Evolutionary conservation across 2,329 filamentous ascomycete species (phyloP), one percentile per base, ranked within the genome.

Genomic region (Drechslerella stenobrocha): DNA sequence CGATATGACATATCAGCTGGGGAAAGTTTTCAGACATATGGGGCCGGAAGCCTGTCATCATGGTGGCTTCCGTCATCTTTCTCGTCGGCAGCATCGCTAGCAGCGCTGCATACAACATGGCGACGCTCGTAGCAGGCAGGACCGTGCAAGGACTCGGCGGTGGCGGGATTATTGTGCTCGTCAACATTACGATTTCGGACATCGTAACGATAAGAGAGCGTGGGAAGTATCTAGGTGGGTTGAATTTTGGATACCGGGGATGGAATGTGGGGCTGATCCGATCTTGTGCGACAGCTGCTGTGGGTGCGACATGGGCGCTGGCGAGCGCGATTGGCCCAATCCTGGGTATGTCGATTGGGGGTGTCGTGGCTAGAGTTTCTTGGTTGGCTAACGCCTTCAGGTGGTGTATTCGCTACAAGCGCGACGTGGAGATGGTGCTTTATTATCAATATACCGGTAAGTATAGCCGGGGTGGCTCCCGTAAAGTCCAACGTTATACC

Each of bases 401-500:
- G 87, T 15, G 87, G 87, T 5, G 81, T 82, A 0, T 85, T 89
- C 70, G 87, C 86, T 0, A 79, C 84, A 56, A 78, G 80, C 23
- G 81, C 83, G 2, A 80, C 77, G 13, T 88, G 86, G 86, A 77
- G 86, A 47, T 87, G 85, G 84, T 88, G 82, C 73, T 85, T 85
- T 75, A 85, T 84, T 74, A 82, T 89, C 74, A 89, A 89, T 74
- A 72, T 82, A 8, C 81, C 81, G 2, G 75, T 83, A 47, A 70
- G 74, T 75, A 72, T 11, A 73, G 71, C 23, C 57, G n/a, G n/a
- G n/a, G n/a, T n/a, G n/a, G n/a, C n/a, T n/a, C n/a, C n/a, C n/a
- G n/a, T n/a, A n/a, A 2, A 18, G 59, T 2, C 72, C 24, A 34
- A 44, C 34, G 9, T 18, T 28, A 34, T 2, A 23, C 20, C 42